Conservation (phyloP, 768 basidiomycete species). For the Termitomyces sp. region DNA sequence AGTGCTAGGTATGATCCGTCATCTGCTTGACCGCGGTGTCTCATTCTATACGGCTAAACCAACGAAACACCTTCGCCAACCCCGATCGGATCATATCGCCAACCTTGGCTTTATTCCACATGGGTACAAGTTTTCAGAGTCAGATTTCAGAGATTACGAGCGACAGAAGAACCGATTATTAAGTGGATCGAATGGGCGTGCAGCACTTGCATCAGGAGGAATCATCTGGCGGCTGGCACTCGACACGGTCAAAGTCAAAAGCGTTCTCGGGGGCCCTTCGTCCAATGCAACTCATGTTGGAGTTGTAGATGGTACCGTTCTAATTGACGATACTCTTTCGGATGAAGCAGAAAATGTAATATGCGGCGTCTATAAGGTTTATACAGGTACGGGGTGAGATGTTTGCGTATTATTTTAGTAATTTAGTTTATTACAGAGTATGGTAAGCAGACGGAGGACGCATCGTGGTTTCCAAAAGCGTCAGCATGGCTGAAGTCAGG, state of each 20-base stretch:
- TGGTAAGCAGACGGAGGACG: neutral
- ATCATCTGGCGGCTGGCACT: conserved; percentile 7
- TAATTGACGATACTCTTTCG: neutral
- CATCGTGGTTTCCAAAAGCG: conserved; percentile 4
- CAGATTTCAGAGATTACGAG: neutral
- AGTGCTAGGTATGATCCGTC: neutral
- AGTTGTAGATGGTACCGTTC: neutral
- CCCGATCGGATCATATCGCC: neutral
- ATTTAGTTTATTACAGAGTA: neutral
- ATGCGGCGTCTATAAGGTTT: neutral
- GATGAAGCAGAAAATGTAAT: neutral
- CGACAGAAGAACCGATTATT: neutral
- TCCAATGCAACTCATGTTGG: neutral
- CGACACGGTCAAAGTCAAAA: neutral
- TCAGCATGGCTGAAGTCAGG: neutral
- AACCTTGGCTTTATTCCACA: neutral
- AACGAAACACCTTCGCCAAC: neutral
- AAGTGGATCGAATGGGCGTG: neutral
- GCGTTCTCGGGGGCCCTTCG: neutral
- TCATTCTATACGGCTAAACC: conserved; percentile 2
- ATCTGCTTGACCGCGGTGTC: neutral
- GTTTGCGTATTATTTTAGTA: too few species aligned
- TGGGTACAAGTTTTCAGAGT: neutral
- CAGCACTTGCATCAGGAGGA: neutral
- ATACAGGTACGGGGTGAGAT: neutral